Percentiles rank a stretch among this genome's conserved stretches.
phyloP scores from a whole-genome alignment of 2,329 filamentous ascomycete species.

The Aspergillus thermomutatus region DNA sequence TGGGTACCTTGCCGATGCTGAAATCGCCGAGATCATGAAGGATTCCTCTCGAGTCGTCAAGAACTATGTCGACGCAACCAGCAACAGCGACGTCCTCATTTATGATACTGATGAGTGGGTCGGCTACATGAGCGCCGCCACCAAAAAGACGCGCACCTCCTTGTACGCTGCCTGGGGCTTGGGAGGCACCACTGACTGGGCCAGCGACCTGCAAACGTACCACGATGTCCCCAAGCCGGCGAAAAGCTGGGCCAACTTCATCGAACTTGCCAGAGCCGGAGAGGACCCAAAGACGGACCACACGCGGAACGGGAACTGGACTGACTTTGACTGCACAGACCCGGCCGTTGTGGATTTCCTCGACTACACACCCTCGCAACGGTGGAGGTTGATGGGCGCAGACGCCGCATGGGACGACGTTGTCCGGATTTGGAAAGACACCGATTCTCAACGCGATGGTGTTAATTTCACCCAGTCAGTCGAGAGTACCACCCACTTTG shows the following conservation, averaged over 20 bases:
- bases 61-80: constrained; percentile 8
- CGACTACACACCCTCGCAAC: neutral
- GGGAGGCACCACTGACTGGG: constrained; percentile 32
- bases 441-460: neutral
- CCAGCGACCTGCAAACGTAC: constrained; percentile 25
- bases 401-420: neutral
- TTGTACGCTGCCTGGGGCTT: constrained; percentile 23
- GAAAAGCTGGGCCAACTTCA: neutral
- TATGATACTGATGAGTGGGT: constrained; percentile 34
- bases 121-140: constrained; percentile 28
- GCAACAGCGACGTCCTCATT: constrained; percentile 26
- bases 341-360: neutral
- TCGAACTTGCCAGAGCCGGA: neutral
- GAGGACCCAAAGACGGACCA: neutral
- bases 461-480: constrained; percentile 2
- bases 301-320: neutral
- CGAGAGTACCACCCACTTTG: neutral
- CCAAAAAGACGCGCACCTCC: constrained; percentile 18
- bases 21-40: constrained; percentile 32
- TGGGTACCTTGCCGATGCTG: constrained; percentile 41
- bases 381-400: neutral
- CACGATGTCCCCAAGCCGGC: neutral
- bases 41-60: neutral
- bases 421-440: neutral
- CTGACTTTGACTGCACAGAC: neutral